Base-by-base conservation (phyloP, 768 basidiomycete species). In the Mycena vitilis region DNA sequence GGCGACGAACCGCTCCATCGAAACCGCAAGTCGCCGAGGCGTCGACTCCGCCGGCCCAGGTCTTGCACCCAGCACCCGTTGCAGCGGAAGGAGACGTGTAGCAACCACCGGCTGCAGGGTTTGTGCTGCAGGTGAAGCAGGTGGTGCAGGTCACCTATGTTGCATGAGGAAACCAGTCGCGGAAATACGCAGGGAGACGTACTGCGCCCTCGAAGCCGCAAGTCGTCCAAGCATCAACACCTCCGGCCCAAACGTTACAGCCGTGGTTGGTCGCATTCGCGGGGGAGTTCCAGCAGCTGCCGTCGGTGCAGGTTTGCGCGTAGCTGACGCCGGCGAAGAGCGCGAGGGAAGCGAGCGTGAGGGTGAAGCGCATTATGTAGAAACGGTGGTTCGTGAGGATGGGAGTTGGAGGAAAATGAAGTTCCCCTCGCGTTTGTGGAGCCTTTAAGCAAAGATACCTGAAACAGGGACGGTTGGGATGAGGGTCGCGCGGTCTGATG, bases 141-240 rank as follows among this genome's bases (percentile, higher is more conserved):
- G 66, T 52, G 18, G 54, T 67, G 60, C 66, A 67, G 54, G 47
- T 62, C 7, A 67, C 55, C 66, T 67, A 48, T 42, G 44, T 20
- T 5, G 22, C n/a, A 15, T 8, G 11, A 12, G 34, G 16, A 6
- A 23, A 23, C 48, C 20, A 52, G 2, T 30, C 30, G 30, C 30
- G 30, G 5, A 30, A 30, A 30, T 30, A 30, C 5, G 30, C 30
- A 8, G 49, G 34, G 48, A 47, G 36, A 52, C 60, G n/a, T 37
- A 67, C 66, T 11, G 66, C 66, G 22, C 60, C 60, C 25, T 38
- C 30, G 54, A 67, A 61, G 22, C 55, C 55, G 16, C 66, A 67
- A 18, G 53, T 67, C 0, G 42, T 48, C 47, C 47, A 51, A 16
- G 60, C 66, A 30, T 56, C 30, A 48, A 62, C 66, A 7, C 66